A percentile compares a stretch with the other conserved stretches of the same genome.
phyloP scores from a whole-genome alignment of 73 alveolate genomes.

The Paramecium sexaurelia region DNA sequence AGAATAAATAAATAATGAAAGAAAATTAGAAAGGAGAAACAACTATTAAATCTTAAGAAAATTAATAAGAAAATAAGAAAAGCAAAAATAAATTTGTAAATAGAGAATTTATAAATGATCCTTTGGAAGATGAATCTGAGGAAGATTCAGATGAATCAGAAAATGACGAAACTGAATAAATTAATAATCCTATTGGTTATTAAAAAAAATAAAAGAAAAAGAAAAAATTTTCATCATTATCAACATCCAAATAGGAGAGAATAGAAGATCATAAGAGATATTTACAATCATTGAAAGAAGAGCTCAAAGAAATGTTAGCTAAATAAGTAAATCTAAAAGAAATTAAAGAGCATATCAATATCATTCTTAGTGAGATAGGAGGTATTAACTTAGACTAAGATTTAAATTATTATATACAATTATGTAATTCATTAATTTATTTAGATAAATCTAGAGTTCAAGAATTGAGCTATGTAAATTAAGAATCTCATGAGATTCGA shows the following conservation, averaged over 20 bases:
- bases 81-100: not conserved
- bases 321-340: not conserved
- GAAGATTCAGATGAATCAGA: not conserved
- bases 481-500: not conserved
- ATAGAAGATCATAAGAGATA: not conserved
- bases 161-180: not conserved
- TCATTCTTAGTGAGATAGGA: not conserved
- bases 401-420: not conserved
- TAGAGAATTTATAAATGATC: not conserved
- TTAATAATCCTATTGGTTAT: not conserved
- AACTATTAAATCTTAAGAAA: not conserved
- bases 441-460: conserved; percentile 18
- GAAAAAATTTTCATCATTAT: not conserved
- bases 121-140: not conserved
- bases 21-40: not conserved
- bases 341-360: conserved; percentile 32
- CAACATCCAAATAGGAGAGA: not conserved
- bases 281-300: not conserved
- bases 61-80: not conserved
- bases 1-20: not conserved
- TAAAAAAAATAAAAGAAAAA: not conserved
- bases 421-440: not conserved
- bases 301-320: not conserved
- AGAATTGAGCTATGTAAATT: not conserved
- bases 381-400: not conserved